phyloP scores from a whole-genome alignment of 2,329 filamentous ascomycete genomes.

The Mollisiaceae sp. region DNA sequence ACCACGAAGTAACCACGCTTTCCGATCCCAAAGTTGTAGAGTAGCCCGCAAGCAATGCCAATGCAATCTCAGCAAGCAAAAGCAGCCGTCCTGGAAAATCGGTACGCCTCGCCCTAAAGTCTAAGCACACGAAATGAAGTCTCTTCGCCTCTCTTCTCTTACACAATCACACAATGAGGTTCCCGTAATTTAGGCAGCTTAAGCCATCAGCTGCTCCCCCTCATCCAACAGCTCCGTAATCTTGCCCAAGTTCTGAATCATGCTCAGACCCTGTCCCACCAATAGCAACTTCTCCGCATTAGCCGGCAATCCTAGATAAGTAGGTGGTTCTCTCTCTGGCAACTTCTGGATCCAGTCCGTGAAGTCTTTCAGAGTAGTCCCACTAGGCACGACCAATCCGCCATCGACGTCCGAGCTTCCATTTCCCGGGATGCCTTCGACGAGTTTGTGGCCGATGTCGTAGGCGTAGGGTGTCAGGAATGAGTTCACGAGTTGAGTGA shows the following conservation, averaged over 20 bases:
- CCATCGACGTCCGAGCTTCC: conserved; percentile 52
- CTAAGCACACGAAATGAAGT: conserved; percentile 28
- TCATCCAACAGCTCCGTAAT: conserved; percentile 91
- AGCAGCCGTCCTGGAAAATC: neutral
- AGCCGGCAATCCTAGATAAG: conserved; percentile 89
- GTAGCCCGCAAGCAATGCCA: conserved; percentile 23
- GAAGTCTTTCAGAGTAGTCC: conserved; percentile 85
- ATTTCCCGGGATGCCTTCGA: conserved; percentile 60
- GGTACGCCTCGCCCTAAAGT: conserved; percentile 24
- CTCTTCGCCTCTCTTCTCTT: conserved; percentile 17
- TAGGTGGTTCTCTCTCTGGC: conserved; percentile 94
- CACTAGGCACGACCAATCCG: conserved; percentile 75
- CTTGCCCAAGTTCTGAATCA: conserved; percentile 83
- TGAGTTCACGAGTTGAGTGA: conserved; percentile 73
- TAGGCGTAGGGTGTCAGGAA: conserved; percentile 89
- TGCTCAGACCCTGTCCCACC: conserved; percentile 82
- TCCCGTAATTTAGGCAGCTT: conserved; percentile 46
- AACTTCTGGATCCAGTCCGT: conserved; percentile 88
- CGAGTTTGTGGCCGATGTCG: conserved; percentile 89
- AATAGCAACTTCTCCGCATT: conserved; percentile 96
- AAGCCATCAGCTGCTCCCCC: conserved; percentile 86
- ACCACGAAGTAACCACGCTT: conserved; percentile 8
- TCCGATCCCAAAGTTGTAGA: conserved; percentile 16
- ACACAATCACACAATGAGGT: conserved; percentile 13
- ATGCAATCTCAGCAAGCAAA: conserved; percentile 9